These are phyloP conservation scores for Penicillium sp. DNA, from an alignment of 2,329 filamentous ascomycete genomes.

Conservation along the genomic window DNA sequence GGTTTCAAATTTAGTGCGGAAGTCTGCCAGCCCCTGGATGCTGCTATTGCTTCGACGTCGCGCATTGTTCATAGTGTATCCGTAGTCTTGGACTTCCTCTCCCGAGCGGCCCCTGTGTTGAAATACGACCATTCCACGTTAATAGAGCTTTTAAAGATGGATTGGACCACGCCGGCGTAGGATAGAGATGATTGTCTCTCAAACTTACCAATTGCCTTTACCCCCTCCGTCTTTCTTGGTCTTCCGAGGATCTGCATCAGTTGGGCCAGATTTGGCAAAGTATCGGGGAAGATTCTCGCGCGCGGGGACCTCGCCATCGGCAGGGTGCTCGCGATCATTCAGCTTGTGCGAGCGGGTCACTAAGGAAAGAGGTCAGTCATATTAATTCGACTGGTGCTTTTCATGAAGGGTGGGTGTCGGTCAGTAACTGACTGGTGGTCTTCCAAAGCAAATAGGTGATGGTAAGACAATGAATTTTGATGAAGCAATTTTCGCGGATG, in stretches of 20 bases:
- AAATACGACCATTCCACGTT: neutral
- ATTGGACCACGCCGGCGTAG: too few species aligned
- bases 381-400: neutral
- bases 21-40: slow-evolving; percentile 65
- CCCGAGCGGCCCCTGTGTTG: slow-evolving; percentile 68
- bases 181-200: too few species aligned
- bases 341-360: slow-evolving; percentile 98
- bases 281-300: slow-evolving; percentile 79
- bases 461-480: neutral
- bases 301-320: slow-evolving; percentile 63
- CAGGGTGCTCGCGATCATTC: slow-evolving; percentile 87
- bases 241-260: slow-evolving; percentile 80
- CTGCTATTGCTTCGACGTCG: slow-evolving; percentile 92
- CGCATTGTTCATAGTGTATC: slow-evolving; percentile 76
- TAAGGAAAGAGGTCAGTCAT: slow-evolving; percentile 30
- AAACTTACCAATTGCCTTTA: slow-evolving; percentile 82
- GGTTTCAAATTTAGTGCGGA: slow-evolving; percentile 96
- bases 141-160: too few species aligned
- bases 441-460: neutral
- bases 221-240: slow-evolving; percentile 94
- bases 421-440: neutral
- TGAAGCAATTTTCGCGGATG: neutral
- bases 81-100: slow-evolving; percentile 76
- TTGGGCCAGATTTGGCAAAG: slow-evolving; percentile 82
- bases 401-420: neutral